Percentiles rank a stretch among this genome's conserved stretches.
phyloP scores from a whole-genome alignment of 1,284 basidiomycete species.

The Cerioporus squamosus region DNA sequence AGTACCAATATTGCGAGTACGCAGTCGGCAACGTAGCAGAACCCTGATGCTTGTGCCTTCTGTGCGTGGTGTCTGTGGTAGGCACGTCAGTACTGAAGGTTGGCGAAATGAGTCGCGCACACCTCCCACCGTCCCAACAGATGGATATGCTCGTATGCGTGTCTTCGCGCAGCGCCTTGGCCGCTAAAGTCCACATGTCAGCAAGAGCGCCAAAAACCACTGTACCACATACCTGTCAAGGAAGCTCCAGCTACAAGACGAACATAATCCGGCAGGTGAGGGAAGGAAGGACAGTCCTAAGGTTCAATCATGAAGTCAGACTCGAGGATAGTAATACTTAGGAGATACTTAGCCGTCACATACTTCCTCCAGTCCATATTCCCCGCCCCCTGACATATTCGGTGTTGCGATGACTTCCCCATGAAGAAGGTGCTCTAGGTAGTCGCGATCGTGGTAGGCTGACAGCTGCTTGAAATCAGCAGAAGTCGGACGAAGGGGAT shows the following conservation, averaged over 20 bases:
- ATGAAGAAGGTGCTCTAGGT: constrained; percentile 58
- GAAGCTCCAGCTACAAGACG: constrained; percentile 78
- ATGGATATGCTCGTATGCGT: constrained; percentile 64
- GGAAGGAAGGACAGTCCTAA: constrained; percentile 86
- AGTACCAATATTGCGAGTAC: constrained; percentile 74
- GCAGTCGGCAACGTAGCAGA: constrained; percentile 93
- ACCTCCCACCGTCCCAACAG: constrained; percentile 87
- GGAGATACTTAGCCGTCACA: neutral
- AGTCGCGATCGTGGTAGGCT: constrained; percentile 60
- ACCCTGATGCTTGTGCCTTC: constrained; percentile 80
- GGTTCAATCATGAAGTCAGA: constrained; percentile 6
- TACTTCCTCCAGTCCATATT: constrained; percentile 75
- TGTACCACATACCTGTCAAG: constrained; percentile 28
- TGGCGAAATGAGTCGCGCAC: neutral
- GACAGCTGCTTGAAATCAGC: constrained; percentile 57
- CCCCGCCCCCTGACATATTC: constrained; percentile 17
- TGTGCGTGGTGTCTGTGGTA: constrained; percentile 72
- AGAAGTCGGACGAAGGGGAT: constrained; percentile 53
- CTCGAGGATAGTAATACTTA: neutral
- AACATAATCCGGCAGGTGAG: constrained; percentile 71
- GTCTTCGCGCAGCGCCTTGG: constrained; percentile 59
- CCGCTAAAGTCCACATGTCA: constrained; percentile 48
- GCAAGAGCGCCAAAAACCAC: neutral
- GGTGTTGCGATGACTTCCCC: constrained; percentile 22
- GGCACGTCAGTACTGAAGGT: neutral